Percentiles rank a stretch among this genome's conserved stretches.
Conservation (phyloP, 345 rosid genomes). For the Populus simonii region DNA sequence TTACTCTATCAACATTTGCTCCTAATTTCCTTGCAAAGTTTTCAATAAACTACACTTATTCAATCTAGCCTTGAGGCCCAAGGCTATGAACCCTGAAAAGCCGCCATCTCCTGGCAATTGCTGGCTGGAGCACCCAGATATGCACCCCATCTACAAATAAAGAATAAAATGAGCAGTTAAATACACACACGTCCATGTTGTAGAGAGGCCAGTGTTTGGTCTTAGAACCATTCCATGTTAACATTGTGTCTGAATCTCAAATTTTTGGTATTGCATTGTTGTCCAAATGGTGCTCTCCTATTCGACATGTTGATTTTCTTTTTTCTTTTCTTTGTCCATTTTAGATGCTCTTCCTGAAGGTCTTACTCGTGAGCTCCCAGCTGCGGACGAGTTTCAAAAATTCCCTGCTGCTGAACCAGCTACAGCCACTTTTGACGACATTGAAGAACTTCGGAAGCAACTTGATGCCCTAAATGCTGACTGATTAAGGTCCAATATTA, state of each 20-base stretch:
- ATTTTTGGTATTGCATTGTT: background rate
- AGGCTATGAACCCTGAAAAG: background rate
- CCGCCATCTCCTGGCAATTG: background rate
- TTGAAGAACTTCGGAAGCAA: constrained; percentile 76
- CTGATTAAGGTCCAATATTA: constrained; percentile 14
- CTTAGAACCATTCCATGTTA: background rate
- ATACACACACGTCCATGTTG: background rate
- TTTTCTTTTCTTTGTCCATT: background rate
- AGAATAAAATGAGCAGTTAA: too few relatives aligned
- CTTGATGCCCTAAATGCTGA: constrained; percentile 82
- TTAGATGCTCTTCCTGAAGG: constrained; percentile 84
- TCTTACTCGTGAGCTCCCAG: constrained; percentile 79
- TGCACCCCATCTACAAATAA: background rate
- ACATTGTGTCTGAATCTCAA: background rate
- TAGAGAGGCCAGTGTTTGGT: background rate
- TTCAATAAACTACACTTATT: background rate
- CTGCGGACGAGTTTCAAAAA: constrained; percentile 58
- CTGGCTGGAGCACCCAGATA: too few relatives aligned
- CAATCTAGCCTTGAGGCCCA: background rate
- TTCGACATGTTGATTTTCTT: background rate
- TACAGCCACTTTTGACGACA: constrained; percentile 54
- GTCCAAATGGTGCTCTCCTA: background rate
- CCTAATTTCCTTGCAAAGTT: background rate
- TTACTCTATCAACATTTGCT: background rate
- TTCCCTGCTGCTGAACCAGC: constrained; percentile 34